Conservation (phyloP, 805 yeast species). For the Sugiyamaella valdiviana region DNA sequence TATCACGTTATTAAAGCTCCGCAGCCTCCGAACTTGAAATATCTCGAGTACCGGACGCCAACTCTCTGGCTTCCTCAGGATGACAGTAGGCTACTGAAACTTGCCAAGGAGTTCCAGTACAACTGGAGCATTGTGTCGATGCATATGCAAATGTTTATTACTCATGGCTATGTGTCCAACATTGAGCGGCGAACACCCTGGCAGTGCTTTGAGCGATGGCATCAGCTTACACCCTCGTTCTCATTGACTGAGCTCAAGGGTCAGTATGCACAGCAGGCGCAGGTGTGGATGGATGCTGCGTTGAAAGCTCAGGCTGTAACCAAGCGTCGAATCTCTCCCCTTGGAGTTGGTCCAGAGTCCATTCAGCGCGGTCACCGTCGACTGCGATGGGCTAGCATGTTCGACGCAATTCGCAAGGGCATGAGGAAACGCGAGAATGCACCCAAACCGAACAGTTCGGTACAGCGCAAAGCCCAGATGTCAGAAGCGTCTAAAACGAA, state of each 20-base stretch:
- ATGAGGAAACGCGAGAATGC: conserved; percentile 83
- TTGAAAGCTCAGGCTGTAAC: conserved; percentile 83
- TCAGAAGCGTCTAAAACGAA: conserved; percentile 23
- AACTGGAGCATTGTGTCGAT: conserved; percentile 92
- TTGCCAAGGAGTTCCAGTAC: conserved; percentile 79
- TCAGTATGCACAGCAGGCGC: conserved; percentile 72
- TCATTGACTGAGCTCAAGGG: conserved; percentile 86
- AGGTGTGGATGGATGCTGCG: conserved; percentile 87
- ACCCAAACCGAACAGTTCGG: conserved; percentile 47
- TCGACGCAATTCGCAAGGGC: conserved; percentile 87
- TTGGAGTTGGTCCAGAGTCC: conserved; percentile 90
- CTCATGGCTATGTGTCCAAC: conserved; percentile 71
- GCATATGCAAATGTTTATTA: conserved; percentile 60
- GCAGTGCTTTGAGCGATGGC: conserved; percentile 97
- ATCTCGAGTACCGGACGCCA: conserved; percentile 78
- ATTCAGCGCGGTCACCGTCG: conserved; percentile 89
- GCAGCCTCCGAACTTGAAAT: conserved; percentile 76
- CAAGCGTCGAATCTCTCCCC: conserved; percentile 80
- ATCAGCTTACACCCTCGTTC: conserved; percentile 84
- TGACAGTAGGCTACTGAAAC: conserved; percentile 69
- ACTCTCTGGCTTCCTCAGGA: conserved; percentile 96
- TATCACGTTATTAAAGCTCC: conserved; percentile 64
- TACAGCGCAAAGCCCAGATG: conserved; percentile 35
- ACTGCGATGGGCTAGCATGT: conserved; percentile 93
- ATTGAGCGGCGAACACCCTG: conserved; percentile 95